Evolutionary conservation across 2,329 filamentous ascomycete species (phyloP).

Genomic region (Calonectria hongkongensis): DNA sequence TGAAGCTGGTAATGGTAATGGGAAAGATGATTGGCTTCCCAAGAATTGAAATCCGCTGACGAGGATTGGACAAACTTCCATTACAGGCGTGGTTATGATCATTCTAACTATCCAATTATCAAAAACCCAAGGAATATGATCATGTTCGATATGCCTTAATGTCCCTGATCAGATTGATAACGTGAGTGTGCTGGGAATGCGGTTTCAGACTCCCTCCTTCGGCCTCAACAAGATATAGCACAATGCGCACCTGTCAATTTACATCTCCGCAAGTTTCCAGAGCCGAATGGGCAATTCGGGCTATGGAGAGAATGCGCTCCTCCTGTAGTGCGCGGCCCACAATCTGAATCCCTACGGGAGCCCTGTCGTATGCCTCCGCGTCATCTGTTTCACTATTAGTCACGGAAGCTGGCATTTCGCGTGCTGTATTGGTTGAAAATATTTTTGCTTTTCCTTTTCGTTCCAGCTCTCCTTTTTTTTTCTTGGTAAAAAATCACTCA

Average conservation of each 20-base stretch:
- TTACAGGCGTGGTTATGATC: no score
- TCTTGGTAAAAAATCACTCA: not conserved
- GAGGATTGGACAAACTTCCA: no score
- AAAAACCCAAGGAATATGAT: no score
- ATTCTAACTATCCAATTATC: no score
- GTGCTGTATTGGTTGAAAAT: not conserved
- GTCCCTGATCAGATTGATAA: no score
- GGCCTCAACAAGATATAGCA: no score
- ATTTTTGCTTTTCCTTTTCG: constrained; percentile 22
- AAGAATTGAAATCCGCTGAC: no score
- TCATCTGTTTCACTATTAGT: constrained; percentile 26
- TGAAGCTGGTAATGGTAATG: no score
- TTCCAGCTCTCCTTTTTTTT: constrained; percentile 35
- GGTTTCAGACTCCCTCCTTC: no score
- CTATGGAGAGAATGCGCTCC: constrained; percentile 22
- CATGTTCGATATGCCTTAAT: no score
- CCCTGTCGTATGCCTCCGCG: constrained; percentile 36
- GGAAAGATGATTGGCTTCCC: no score
- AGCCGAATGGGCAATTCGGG: not conserved
- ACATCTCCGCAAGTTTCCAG: not conserved
- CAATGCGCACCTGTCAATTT: not conserved
- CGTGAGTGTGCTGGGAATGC: no score
- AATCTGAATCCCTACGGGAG: constrained; percentile 44
- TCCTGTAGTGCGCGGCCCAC: constrained; percentile 42
- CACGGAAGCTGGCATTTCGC: not conserved